Evolutionary conservation across 2,329 filamentous ascomycete genomes (phyloP), one percentile per base, ranked within the genome.

Genomic region (Pseudogymnoascus sp.): DNA sequence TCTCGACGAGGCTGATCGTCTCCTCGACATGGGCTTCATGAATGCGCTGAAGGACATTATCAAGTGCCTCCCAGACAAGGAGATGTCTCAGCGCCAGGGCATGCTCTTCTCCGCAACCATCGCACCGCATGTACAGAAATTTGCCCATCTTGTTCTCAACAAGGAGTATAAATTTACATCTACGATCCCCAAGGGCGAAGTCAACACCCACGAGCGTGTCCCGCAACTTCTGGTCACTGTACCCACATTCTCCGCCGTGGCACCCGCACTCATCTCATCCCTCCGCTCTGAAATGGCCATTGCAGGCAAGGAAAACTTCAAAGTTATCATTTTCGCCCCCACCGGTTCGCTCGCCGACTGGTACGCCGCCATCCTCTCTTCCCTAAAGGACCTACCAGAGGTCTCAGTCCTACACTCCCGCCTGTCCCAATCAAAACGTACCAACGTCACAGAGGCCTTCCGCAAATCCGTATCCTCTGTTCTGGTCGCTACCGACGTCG

Each of bases 41-140:
- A 76, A 77, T 34, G 85, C 85, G 60, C 79, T 92, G 57, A 73
- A 78, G 57, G 72, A 81, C 1, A 89, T 92, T 60, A 74, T 83
- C 60, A 61, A 70, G 0, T 69, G 74, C 41, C 79, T 96, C 8
- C 92, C 92, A 2, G 74, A 80, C 52, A 79, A 81, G 5, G 67
- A 71, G 0, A 73, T 84, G 58, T 82, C 86, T 62, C 79, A 87
- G 59, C 85, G 92, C 57, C 94, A 99, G 73, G 96, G 92, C 5
- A 83, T 99, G 68, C 86, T 99, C 73, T 96, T 95, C 73, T 97
- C 92, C 12, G 94, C 94, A 45, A 99, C 94, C 9, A 88, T 99
- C 30, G 90, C 92, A 48, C 80, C 81, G 61, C 83, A 91, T 63
- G 92, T 99, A 45, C 85, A 96, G 65, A 75, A 81, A 41, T 81